These are phyloP conservation scores for Candida anglica DNA, from an alignment of 805 yeast species.

Conservation along the genomic window DNA sequence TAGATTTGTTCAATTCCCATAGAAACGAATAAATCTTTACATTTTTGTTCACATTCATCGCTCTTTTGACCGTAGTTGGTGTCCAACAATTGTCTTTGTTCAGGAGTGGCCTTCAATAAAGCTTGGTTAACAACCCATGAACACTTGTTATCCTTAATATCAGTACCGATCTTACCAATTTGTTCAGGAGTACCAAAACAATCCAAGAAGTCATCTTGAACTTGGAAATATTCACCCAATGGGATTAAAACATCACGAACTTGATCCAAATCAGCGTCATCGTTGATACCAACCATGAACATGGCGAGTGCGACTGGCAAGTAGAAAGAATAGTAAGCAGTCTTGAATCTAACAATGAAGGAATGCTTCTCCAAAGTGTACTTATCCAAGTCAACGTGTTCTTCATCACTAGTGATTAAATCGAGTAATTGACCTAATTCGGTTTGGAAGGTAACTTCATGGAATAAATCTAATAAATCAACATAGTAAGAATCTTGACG, in stretches of 20 bases:
- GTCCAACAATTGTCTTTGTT: slow-evolving; percentile 79
- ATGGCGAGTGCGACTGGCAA: slow-evolving; percentile 96
- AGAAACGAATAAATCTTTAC: slow-evolving; percentile 71
- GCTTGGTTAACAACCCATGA: slow-evolving; percentile 97
- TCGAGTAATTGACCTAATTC: slow-evolving; percentile 96
- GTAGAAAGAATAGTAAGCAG: slow-evolving; percentile 96
- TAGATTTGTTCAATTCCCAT: slow-evolving; percentile 69
- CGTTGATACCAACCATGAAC: slow-evolving; percentile 80
- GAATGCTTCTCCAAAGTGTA: slow-evolving; percentile 88
- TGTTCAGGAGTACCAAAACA: slow-evolving; percentile 97
- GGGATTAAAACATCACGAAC: slow-evolving; percentile 86
- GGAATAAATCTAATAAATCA: slow-evolving; percentile 89
- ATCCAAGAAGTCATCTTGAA: slow-evolving; percentile 96
- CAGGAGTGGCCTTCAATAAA: slow-evolving; percentile 67
- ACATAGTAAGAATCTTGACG: slow-evolving; percentile 76
- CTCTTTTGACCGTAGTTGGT: slow-evolving; percentile 88
- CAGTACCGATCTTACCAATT: slow-evolving; percentile 98
- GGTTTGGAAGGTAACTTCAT: slow-evolving; percentile 95
- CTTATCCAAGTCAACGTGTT: slow-evolving; percentile 80
- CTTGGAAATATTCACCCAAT: slow-evolving; percentile 97
- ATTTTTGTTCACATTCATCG: slow-evolving; percentile 57
- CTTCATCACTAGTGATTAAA: slow-evolving; percentile 96
- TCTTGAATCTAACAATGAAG: slow-evolving; percentile 92
- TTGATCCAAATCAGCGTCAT: slow-evolving; percentile 76
- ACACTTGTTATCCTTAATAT: slow-evolving; percentile 96